Conservation (phyloP, 257 asterid species). For the Solanum sejunctum region DNA sequence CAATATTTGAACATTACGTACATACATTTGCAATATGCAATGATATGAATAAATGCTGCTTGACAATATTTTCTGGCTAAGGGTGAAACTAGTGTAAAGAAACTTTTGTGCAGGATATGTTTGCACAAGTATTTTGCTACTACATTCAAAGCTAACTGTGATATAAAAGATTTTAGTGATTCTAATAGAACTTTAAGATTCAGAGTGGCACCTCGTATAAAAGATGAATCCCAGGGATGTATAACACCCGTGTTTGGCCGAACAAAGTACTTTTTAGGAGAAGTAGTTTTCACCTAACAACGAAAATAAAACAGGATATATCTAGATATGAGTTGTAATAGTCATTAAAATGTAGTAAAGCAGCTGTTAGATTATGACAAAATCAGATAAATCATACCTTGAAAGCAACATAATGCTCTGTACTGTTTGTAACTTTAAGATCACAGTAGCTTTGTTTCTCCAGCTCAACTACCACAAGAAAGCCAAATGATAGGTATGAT, state of each 20-base stretch:
- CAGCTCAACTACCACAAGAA: conserved; percentile 43
- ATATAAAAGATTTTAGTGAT: background rate
- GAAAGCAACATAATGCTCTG: conserved; percentile 67
- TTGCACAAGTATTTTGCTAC: background rate
- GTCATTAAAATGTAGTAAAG: background rate
- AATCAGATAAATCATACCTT: conserved; percentile 29
- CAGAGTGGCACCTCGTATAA: conserved; percentile 54
- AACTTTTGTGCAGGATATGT: background rate
- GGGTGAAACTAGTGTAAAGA: background rate
- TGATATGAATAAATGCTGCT: background rate
- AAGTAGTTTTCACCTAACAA: conserved; percentile 77
- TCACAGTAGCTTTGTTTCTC: conserved; percentile 77
- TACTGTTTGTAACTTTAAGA: conserved; percentile 63
- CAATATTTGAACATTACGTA: background rate
- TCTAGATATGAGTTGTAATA: background rate
- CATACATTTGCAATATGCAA: background rate
- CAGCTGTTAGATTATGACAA: background rate
- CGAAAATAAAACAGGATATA: background rate
- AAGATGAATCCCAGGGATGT: conserved; percentile 59
- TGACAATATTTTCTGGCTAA: background rate
- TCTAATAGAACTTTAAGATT: background rate
- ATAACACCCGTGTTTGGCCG: conserved; percentile 74
- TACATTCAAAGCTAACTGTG: background rate
- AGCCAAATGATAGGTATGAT: background rate
- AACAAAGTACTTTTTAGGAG: conserved; percentile 80